Percentiles rank a stretch among this genome's conserved stretches.
Conservation (phyloP, 805 yeast species). For the Lipomyces orientalis region DNA sequence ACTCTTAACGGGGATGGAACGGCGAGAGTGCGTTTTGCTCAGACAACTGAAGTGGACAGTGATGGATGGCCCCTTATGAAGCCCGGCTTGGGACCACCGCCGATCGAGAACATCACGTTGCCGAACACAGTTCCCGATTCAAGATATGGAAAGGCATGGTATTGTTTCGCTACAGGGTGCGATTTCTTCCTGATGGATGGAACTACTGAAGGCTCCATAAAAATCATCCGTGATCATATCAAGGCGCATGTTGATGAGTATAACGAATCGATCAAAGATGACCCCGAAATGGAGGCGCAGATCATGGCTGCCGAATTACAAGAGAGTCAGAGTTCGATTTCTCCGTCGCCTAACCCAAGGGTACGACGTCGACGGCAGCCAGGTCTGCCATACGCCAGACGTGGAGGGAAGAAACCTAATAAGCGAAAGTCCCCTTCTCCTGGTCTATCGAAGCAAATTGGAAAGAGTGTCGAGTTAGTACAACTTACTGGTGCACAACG, state of each 20-base stretch:
- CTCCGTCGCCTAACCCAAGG: no score
- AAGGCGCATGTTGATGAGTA: constrained; percentile 1
- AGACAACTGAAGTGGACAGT: not conserved
- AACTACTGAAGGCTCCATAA: not conserved
- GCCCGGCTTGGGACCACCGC: not conserved
- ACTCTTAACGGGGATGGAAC: no score
- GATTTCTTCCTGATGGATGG: not conserved
- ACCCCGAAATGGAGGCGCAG: not conserved
- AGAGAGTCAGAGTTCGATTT: not conserved
- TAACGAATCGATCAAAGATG: not conserved
- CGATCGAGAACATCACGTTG: not conserved
- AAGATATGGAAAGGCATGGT: not conserved
- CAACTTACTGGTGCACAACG: no score
- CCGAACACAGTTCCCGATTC: not conserved
- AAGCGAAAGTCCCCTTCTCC: not conserved
- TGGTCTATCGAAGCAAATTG: not conserved
- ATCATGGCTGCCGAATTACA: not conserved
- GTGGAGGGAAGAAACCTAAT: no score
- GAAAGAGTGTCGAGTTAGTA: not conserved
- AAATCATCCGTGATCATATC: not conserved
- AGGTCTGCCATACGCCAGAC: no score
- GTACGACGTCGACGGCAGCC: no score
- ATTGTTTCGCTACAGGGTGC: not conserved
- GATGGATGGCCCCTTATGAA: not conserved
- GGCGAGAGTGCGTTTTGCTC: no score